phyloP scores from a whole-genome alignment of 208 protist genomes.

The Trypanosoma cruzi region DNA sequence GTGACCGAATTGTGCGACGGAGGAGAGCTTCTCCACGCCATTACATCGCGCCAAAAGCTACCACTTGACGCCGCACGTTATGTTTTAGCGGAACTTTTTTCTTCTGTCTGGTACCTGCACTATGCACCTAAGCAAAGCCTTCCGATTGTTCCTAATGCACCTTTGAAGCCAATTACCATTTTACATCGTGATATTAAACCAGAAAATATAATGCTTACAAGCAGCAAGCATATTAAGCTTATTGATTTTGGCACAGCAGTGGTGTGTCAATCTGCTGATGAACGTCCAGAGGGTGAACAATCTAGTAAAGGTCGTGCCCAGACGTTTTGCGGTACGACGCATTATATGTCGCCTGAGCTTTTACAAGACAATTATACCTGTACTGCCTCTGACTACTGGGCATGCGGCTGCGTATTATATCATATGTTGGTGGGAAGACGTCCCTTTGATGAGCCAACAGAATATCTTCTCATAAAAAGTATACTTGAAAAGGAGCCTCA shows the following conservation, averaged over 20 bases:
- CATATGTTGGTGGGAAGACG: constrained; percentile 87
- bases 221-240: constrained; percentile 92
- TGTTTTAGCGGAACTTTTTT: constrained; percentile 93
- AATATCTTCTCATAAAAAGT: constrained; percentile 88
- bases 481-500: constrained; percentile 88
- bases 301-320: constrained; percentile 57
- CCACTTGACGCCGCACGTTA: constrained; percentile 83
- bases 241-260: constrained; percentile 97
- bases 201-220: constrained; percentile 95
- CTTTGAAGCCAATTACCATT: constrained; percentile 62
- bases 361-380: constrained; percentile 93
- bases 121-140: constrained; percentile 60
- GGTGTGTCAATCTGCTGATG: constrained; percentile 65
- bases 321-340: constrained; percentile 90
- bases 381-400: constrained; percentile 94
- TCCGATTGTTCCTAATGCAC: constrained; percentile 32
- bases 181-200: constrained; percentile 97
- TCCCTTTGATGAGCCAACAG: constrained; percentile 88
- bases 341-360: constrained; percentile 96
- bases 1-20: constrained; percentile 88
- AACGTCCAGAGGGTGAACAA: constrained; percentile 65
- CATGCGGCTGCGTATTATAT: constrained; percentile 93
- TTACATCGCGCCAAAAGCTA: constrained; percentile 56
- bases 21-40: constrained; percentile 79
- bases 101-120: constrained; percentile 96